Percentiles rank a stretch among this genome's conserved stretches.
Conservation (phyloP, 169 alveolate species). For the Plasmodium gonderi region DNA sequence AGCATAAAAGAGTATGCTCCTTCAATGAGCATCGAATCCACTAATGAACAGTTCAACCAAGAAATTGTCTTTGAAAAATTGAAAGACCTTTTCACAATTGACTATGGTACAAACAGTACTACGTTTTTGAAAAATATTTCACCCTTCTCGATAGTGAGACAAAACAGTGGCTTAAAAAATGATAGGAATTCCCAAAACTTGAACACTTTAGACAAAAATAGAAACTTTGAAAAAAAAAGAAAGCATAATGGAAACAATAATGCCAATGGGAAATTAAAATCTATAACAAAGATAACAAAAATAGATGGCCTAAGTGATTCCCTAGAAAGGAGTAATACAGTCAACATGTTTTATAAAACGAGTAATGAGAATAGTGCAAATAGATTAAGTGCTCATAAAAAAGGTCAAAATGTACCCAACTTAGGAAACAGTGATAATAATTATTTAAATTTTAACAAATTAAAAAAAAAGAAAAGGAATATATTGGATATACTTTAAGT, state of each 20-base stretch:
- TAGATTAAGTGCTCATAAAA: neutral
- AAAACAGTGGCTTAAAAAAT: neutral
- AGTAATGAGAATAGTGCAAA: neutral
- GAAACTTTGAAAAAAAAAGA: neutral
- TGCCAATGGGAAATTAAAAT: neutral
- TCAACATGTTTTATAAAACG: neutral
- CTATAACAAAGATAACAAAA: neutral
- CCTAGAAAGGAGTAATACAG: neutral
- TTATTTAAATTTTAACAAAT: slow-evolving; percentile 40
- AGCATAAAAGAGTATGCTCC: neutral
- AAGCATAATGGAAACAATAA: neutral
- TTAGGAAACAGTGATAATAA: slow-evolving; percentile 9
- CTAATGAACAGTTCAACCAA: neutral
- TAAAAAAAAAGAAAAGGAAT: slow-evolving; percentile 36
- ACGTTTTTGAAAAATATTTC: neutral
- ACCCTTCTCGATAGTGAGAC: neutral
- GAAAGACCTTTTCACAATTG: slow-evolving; percentile 17
- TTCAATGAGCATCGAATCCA: neutral
- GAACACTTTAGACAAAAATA: neutral
- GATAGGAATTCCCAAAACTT: neutral
- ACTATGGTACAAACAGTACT: slow-evolving; percentile 20
- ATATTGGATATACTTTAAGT: slow-evolving; percentile 48
- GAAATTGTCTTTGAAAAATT: neutral
- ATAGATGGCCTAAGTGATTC: neutral
- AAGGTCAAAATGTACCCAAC: neutral